A percentile compares a stretch with the other conserved stretches of the same genome.
phyloP scores from a whole-genome alignment of 305 asterid genomes.

The Ilex paraguariensis region DNA sequence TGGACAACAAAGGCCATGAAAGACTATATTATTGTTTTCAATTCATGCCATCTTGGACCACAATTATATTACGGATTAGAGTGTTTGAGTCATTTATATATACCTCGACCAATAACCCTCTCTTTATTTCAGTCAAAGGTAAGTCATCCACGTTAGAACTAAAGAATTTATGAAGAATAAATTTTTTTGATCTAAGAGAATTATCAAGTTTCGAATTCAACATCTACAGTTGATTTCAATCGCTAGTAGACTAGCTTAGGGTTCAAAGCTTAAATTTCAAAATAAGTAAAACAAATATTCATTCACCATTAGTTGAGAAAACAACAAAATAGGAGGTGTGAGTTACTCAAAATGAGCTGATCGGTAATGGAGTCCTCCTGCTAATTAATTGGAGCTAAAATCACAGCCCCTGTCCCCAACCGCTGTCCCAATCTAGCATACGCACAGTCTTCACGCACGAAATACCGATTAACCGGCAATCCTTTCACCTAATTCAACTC shows the following conservation, averaged over 20 bases:
- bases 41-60: too few species aligned
- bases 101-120: too few species aligned
- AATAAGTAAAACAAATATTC: constrained; percentile 16
- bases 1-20: constrained; percentile 1
- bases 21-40: too few species aligned
- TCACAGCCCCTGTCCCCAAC: constrained; percentile 59
- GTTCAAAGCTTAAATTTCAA: constrained; percentile 7
- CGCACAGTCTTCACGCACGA: constrained; percentile 83
- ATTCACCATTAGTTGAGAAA: constrained; percentile 13
- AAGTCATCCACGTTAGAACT: too few species aligned
- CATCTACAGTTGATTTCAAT: too few species aligned
- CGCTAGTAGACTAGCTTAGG: too few species aligned
- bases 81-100: too few species aligned
- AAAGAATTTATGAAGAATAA: too few species aligned
- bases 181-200: too few species aligned
- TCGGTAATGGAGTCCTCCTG: constrained; percentile 86
- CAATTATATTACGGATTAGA: too few species aligned
- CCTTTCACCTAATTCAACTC: constrained; percentile 50
- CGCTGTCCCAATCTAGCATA: constrained; percentile 63
- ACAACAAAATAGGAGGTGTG: background rate
- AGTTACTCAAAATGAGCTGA: constrained; percentile 61
- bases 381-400: constrained; percentile 69
- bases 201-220: too few species aligned
- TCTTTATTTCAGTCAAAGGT: too few species aligned
- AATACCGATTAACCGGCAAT: constrained; percentile 78